Conservation (phyloP, 2,329 filamentous ascomycete species). For the Xylariales sp. region DNA sequence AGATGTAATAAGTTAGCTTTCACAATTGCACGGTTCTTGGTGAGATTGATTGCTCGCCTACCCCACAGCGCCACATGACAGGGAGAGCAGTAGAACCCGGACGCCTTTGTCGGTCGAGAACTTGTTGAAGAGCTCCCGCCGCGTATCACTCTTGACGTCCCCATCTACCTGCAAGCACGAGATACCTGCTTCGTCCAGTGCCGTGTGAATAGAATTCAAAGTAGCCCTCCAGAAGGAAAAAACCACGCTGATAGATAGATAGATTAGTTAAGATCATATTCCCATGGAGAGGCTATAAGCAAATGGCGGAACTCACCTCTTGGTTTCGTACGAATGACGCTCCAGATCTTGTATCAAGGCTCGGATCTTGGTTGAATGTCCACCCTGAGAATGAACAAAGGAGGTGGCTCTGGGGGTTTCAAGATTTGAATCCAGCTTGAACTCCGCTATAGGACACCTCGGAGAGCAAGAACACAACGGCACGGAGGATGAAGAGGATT, state of each 20-base stretch:
- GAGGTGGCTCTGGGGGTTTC: no score
- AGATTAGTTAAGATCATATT: no score
- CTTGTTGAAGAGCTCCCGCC: conserved; percentile 31
- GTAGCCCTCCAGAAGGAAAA: neutral
- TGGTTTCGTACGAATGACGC: neutral
- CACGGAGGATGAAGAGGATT: neutral
- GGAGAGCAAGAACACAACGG: neutral
- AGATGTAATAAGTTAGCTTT: neutral
- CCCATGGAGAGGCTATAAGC: neutral
- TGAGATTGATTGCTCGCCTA: conserved; percentile 18
- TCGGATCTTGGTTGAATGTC: conserved; percentile 3
- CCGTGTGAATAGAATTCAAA: neutral
- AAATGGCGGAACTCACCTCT: neutral
- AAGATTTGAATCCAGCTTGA: no score
- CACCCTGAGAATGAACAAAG: no score
- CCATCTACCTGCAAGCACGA: conserved; percentile 40
- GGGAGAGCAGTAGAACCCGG: conserved; percentile 41
- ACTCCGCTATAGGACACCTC: neutral
- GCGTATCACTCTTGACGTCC: conserved; percentile 34
- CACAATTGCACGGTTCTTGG: no score
- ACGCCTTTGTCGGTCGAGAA: conserved; percentile 33
- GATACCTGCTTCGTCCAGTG: conserved; percentile 18
- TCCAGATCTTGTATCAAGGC: neutral
- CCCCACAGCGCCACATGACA: conserved; percentile 49
- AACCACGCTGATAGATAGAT: neutral